Evolutionary conservation across 2,329 filamentous ascomycete genomes (phyloP).

Genomic region (Coleophoma eucalyptorum): DNA sequence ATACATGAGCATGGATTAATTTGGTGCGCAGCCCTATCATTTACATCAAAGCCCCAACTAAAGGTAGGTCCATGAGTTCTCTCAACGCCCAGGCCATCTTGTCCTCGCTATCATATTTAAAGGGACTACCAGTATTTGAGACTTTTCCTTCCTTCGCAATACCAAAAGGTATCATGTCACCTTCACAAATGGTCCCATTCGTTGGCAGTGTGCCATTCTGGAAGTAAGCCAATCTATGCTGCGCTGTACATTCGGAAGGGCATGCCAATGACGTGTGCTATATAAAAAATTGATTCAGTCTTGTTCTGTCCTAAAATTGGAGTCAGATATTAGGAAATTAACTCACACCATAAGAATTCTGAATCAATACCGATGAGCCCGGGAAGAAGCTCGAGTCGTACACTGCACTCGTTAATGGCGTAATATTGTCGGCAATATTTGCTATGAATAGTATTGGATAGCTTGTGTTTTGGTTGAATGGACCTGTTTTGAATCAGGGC

Average conservation of each 20-base stretch:
- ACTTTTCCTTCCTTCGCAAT: no score
- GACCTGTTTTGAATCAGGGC: constrained; percentile 6
- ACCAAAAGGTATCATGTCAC: constrained; percentile 38
- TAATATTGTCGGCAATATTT: constrained; percentile 26
- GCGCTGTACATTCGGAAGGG: constrained; percentile 30
- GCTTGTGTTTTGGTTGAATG: constrained; percentile 23
- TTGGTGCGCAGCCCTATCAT: no score
- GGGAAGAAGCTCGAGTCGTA: constrained; percentile 32
- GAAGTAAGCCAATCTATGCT: constrained; percentile 32
- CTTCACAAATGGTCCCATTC: constrained; percentile 40
- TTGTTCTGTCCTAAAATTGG: neutral
- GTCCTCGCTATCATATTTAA: no score
- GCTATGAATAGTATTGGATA: constrained; percentile 26
- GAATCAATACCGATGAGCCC: constrained; percentile 39
- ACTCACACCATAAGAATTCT: constrained; percentile 45
- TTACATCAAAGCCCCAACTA: no score
- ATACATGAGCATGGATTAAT: no score
- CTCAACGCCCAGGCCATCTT: no score
- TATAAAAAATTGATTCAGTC: neutral
- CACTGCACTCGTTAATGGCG: constrained; percentile 22
- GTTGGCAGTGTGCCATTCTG: constrained; percentile 37
- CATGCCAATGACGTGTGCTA: constrained; percentile 43
- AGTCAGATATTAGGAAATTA: neutral
- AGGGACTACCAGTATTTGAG: no score
- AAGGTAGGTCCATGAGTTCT: no score